A percentile compares a stretch with the other conserved stretches of the same genome.
Conservation (phyloP, 2,329 filamentous ascomycete species). For the Ceratocystis alfenasii region DNA sequence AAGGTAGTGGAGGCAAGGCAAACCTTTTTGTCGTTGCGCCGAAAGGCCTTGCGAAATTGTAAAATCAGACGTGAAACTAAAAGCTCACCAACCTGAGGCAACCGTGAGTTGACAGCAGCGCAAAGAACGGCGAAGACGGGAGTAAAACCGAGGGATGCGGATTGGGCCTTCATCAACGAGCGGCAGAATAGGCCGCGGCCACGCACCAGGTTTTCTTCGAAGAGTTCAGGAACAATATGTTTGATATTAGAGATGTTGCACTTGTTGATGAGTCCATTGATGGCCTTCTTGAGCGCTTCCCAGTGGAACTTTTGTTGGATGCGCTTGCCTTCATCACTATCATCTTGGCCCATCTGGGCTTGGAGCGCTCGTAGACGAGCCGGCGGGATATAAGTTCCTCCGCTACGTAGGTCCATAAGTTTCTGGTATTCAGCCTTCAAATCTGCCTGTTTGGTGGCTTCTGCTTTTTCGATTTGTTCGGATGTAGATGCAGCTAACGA, state of each 20-base stretch:
- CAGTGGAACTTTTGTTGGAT: constrained; percentile 58
- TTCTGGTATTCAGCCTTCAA: constrained; percentile 91
- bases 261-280: constrained; percentile 98
- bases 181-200: constrained; percentile 88
- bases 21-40: constrained; percentile 92
- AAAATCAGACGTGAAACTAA: constrained; percentile 74
- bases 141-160: constrained; percentile 87
- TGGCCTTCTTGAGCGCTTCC: constrained; percentile 97
- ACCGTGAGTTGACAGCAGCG: constrained; percentile 93
- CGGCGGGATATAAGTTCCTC: constrained; percentile 92
- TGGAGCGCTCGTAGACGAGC: constrained; percentile 82
- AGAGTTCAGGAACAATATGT: constrained; percentile 88
- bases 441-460: constrained; percentile 74
- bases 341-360: constrained; percentile 93
- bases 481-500: constrained; percentile 24
- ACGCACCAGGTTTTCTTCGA: constrained; percentile 84
- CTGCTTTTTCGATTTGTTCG: constrained; percentile 39
- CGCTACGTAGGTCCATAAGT: constrained; percentile 81
- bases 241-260: constrained; percentile 98
- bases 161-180: constrained; percentile 97
- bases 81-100: constrained; percentile 87
- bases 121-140: constrained; percentile 93
- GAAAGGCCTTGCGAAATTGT: constrained; percentile 91
- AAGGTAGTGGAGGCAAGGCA: constrained; percentile 89
- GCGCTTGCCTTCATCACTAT: constrained; percentile 91